phyloP scores from a whole-genome alignment of 352 stramenopile species.

The Globisporangium takayamanum region DNA sequence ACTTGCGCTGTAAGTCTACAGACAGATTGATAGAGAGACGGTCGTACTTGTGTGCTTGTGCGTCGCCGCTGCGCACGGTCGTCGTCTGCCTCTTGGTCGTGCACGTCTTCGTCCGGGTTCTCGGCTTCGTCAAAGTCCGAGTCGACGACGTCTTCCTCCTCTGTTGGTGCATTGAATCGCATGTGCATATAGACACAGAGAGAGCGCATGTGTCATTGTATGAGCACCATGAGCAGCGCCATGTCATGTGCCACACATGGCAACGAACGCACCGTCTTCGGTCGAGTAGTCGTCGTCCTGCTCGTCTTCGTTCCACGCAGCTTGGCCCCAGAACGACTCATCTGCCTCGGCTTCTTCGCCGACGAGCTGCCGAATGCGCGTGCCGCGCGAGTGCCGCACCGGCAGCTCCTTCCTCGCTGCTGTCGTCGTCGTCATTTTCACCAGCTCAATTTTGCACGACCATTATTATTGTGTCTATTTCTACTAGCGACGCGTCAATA shows the following conservation, averaged over 20 bases:
- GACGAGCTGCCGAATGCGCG: conserved; percentile 78
- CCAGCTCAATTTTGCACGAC: background rate
- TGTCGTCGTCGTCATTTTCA: conserved; percentile 1
- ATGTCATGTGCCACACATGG: background rate
- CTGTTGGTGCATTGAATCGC: conserved; percentile 16
- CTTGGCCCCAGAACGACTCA: conserved; percentile 83
- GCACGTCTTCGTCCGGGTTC: conserved; percentile 69
- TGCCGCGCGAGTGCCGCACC: conserved; percentile 54
- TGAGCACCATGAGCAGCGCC: background rate
- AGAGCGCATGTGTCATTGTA: background rate
- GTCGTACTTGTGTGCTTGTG: background rate
- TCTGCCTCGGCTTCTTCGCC: conserved; percentile 85
- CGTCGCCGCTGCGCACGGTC: conserved; percentile 17
- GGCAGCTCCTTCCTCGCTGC: conserved; percentile 41
- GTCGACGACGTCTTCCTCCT: conserved; percentile 87
- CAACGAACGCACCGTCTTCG: conserved; percentile 54
- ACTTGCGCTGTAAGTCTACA: background rate
- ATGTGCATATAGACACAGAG: background rate
- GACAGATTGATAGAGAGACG: background rate
- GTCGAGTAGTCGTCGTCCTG: conserved; percentile 86
- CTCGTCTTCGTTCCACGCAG: conserved; percentile 77
- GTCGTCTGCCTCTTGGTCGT: conserved; percentile 49
- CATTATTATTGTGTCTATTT: background rate
- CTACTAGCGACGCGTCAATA: too few species aligned
- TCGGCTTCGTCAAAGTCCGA: conserved; percentile 86